A percentile compares a stretch with the other conserved stretches of the same genome.
Conservation (phyloP, 768 basidiomycete genomes). For the Strobilomyces dryophilus region DNA sequence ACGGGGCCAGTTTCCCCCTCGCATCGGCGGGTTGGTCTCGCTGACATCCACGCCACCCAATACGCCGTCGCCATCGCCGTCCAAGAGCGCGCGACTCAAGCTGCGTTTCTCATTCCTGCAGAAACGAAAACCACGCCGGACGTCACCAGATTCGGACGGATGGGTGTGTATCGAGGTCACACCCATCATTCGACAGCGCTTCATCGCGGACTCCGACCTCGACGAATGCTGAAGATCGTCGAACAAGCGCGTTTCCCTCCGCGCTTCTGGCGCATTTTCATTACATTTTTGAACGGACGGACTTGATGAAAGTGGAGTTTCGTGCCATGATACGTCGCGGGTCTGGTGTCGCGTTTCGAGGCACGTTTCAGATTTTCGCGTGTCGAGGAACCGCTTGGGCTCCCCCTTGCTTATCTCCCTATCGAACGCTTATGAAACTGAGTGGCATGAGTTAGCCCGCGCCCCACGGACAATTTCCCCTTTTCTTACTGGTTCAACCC, state of each 20-base stretch:
- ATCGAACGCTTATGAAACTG: conserved; percentile 4
- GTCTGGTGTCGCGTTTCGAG: neutral
- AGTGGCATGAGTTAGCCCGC: neutral
- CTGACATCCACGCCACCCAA: conserved; percentile 4
- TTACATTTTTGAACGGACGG: neutral
- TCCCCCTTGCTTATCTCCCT: neutral
- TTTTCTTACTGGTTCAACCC: too few species aligned
- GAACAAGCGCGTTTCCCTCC: neutral
- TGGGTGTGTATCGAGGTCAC: conserved; percentile 31
- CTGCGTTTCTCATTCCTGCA: conserved; percentile 13
- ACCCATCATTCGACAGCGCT: conserved; percentile 20
- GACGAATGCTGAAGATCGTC: conserved; percentile 6
- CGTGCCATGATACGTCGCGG: too few species aligned
- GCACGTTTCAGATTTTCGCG: conserved; percentile 1
- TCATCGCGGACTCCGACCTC: conserved; percentile 9
- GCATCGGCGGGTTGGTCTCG: neutral
- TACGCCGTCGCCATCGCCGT: conserved; percentile 8
- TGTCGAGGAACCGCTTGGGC: neutral
- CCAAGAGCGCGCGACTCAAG: conserved; percentile 16
- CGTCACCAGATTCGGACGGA: conserved; percentile 19
- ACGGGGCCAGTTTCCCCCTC: conserved; percentile 8
- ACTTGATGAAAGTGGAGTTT: neutral
- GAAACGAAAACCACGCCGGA: conserved; percentile 14
- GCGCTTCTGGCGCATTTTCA: too few species aligned
- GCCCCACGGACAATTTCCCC: neutral